These are phyloP conservation scores for Xanthoparmelia taractica DNA, from an alignment of 495 filamentous ascomycete genomes.

Conservation along the genomic window DNA sequence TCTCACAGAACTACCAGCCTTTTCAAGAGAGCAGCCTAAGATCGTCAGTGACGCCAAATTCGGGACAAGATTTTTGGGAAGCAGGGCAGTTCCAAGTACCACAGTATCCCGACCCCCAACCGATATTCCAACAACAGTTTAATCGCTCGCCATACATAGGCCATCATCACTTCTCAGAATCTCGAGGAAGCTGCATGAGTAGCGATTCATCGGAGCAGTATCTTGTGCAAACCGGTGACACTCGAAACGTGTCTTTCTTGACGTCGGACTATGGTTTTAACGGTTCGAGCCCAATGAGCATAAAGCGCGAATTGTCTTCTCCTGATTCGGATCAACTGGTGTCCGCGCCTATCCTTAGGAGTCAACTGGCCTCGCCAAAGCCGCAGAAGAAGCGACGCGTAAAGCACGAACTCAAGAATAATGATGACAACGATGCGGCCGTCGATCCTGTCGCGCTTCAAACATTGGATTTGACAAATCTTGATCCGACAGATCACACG, in stretches of 20 bases:
- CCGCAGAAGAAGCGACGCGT: conserved; percentile 1
- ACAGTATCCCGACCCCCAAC: not conserved
- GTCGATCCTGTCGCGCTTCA: not conserved
- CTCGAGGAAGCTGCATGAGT: not conserved
- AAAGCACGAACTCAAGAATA: not conserved
- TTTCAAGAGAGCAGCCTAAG: conserved; percentile 14
- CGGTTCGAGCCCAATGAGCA: not conserved
- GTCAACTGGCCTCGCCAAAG: not conserved
- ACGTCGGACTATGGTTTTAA: not conserved
- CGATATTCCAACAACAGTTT: not conserved
- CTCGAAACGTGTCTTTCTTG: not conserved
- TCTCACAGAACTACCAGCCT: not conserved
- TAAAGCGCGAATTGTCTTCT: not conserved
- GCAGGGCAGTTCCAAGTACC: not conserved
- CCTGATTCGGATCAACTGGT: not conserved
- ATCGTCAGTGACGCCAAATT: not conserved
- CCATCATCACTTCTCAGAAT: not conserved
- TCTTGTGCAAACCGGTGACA: not conserved
- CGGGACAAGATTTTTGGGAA: not conserved
- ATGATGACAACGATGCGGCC: not conserved
- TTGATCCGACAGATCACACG: not conserved
- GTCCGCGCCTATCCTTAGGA: not conserved
- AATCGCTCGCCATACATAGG: not conserved
- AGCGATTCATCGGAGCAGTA: not conserved
- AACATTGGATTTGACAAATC: not conserved